A percentile compares a stretch with the other conserved stretches of the same genome.
Evolutionary conservation across 2,329 filamentous ascomycete species (phyloP).

Genomic region (Nothophoma quercina): DNA sequence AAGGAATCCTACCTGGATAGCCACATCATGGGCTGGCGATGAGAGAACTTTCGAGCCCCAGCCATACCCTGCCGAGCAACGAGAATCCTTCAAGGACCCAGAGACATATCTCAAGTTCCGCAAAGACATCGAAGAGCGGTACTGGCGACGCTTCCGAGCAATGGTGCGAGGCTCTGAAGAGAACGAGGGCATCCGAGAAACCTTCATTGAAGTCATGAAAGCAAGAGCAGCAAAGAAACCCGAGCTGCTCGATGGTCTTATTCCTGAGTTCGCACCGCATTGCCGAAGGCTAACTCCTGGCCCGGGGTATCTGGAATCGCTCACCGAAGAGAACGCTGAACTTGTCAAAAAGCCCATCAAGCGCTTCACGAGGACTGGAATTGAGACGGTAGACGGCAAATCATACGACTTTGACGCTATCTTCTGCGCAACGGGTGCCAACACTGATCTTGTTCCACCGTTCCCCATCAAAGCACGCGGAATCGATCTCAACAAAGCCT

Average conservation of each 20-base stretch:
- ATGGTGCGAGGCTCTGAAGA: slow-evolving; percentile 49
- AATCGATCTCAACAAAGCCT: slow-evolving; percentile 62
- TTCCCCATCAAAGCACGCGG: slow-evolving; percentile 67
- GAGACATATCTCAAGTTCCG: slow-evolving; percentile 63
- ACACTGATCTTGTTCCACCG: slow-evolving; percentile 58
- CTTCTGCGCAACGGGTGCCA: slow-evolving; percentile 73
- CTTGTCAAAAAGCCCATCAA: slow-evolving; percentile 52
- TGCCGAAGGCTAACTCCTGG: slow-evolving; percentile 48
- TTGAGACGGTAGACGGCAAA: slow-evolving; percentile 50
- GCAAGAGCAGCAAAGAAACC: slow-evolving; percentile 50
- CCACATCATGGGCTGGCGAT: slow-evolving; percentile 61
- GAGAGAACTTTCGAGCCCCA: slow-evolving; percentile 53
- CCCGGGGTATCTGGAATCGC: slow-evolving; percentile 50
- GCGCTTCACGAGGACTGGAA: slow-evolving; percentile 48
- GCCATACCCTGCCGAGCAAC: slow-evolving; percentile 59
- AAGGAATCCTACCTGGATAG: slow-evolving; percentile 66
- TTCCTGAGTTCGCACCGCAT: slow-evolving; percentile 49
- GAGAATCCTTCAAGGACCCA: slow-evolving; percentile 66
- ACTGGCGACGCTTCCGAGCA: slow-evolving; percentile 62
- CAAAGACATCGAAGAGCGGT: slow-evolving; percentile 59
- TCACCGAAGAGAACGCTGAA: slow-evolving; percentile 52
- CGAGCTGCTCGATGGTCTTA: slow-evolving; percentile 52
- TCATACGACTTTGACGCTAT: slow-evolving; percentile 52
- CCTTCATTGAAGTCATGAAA: slow-evolving; percentile 47
- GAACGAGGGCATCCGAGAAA: slow-evolving; percentile 41